phyloP scores from a whole-genome alignment of 768 basidiomycete species.

The Boletus vermiculosoides region DNA sequence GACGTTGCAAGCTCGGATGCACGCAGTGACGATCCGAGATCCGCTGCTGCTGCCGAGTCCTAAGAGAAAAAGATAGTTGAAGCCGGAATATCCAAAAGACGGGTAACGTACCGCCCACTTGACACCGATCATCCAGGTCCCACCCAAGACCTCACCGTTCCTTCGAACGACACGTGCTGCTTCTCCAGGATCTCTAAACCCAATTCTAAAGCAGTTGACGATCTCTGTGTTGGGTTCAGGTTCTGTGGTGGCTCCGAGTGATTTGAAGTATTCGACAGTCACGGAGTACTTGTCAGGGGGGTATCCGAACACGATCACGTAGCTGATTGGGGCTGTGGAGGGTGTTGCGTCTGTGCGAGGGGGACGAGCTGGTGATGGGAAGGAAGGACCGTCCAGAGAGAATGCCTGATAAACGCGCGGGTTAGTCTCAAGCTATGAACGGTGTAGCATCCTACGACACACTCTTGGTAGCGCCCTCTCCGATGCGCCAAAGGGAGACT shows the following conservation, averaged over 20 bases:
- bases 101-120: conserved; percentile 73
- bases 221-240: conserved; percentile 67
- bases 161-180: conserved; percentile 77
- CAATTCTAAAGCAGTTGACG: conserved; percentile 78
- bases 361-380: conserved; percentile 12
- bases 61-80: conserved; percentile 26
- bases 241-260: conserved; percentile 68
- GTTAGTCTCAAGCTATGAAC: not conserved
- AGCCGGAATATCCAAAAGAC: conserved; percentile 1
- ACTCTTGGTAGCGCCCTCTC: conserved; percentile 25
- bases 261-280: conserved; percentile 72
- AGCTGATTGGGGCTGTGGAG: conserved; percentile 44
- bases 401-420: conserved; percentile 11
- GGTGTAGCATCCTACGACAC: not conserved
- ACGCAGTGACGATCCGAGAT: conserved; percentile 41
- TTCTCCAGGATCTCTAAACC: conserved; percentile 67
- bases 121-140: conserved; percentile 80
- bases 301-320: conserved; percentile 87
- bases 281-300: conserved; percentile 74
- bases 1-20: conserved; percentile 17
- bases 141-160: conserved; percentile 76
- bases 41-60: conserved; percentile 56
- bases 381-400: conserved; percentile 21
- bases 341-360: conserved; percentile 28
- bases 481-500: conserved; percentile 36